Conservation (phyloP, 148 eudicot genomes). For the Cornus suecica region DNA sequence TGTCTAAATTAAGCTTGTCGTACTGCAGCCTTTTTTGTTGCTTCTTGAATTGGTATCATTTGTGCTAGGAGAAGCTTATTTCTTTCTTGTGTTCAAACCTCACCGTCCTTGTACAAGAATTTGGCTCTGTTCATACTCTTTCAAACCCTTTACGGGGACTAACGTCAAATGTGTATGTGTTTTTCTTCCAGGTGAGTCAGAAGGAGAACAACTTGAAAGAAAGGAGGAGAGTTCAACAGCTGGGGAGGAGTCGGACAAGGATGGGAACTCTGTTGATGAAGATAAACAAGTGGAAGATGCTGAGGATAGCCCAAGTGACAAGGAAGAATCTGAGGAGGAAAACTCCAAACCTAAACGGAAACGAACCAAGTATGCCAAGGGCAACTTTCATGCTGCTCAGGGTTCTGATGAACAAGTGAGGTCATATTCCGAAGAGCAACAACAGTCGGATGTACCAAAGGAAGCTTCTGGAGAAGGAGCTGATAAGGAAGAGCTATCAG, state of each 20-base stretch:
- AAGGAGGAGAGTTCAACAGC: constrained; percentile 24
- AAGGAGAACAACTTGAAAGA: constrained; percentile 23
- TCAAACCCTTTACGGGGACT: too few relatives aligned
- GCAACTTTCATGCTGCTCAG: constrained; percentile 15
- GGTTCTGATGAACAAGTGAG: constrained; percentile 19
- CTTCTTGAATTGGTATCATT: not conserved
- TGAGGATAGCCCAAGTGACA: constrained; percentile 34
- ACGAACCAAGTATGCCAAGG: constrained; percentile 18
- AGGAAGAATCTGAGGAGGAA: constrained; percentile 38
- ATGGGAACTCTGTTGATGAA: constrained; percentile 25
- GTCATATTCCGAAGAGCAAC: constrained; percentile 27
- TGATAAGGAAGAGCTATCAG: constrained; percentile 25
- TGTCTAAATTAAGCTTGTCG: not conserved
- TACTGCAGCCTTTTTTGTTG: not conserved
- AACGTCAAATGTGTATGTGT: not conserved
- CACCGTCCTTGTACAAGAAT: not conserved
- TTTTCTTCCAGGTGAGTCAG: constrained; percentile 34
- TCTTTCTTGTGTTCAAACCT: not conserved
- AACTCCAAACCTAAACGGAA: constrained; percentile 23
- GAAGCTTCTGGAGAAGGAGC: constrained; percentile 25
- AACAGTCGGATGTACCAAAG: constrained; percentile 9
- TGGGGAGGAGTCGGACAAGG: constrained; percentile 28
- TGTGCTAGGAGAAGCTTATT: not conserved
- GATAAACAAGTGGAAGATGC: constrained; percentile 27
- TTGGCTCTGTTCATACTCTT: too few relatives aligned